Percentiles rank a stretch among this genome's conserved stretches.
Evolutionary conservation across 2,329 filamentous ascomycete species (phyloP).

Genomic region (Epichloe sibirici): DNA sequence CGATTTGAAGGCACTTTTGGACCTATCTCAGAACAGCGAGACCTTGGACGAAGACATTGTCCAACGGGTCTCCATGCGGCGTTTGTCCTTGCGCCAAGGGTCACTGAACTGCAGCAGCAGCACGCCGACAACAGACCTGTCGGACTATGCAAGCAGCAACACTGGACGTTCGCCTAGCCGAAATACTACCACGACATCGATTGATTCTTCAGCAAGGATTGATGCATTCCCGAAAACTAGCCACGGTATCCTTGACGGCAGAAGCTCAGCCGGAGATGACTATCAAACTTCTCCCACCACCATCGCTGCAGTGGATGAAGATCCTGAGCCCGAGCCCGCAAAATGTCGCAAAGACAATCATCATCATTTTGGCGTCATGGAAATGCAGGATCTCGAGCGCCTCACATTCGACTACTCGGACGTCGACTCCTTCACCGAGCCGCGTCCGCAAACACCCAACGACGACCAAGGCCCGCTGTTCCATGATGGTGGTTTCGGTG

Average conservation of each 20-base stretch:
- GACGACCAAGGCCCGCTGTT: slow-evolving; percentile 27
- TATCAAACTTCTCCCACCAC: neutral
- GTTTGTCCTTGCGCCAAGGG: slow-evolving; percentile 20
- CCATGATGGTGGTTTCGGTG: slow-evolving; percentile 22
- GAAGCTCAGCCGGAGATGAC: neutral
- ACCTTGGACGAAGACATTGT: slow-evolving; percentile 1
- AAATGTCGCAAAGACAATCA: neutral
- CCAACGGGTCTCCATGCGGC: slow-evolving; percentile 4
- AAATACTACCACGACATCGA: slow-evolving; percentile 32
- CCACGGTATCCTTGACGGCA: neutral
- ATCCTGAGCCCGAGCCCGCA: neutral
- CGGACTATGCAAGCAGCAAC: slow-evolving; percentile 27
- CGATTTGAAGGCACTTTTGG: slow-evolving; percentile 3
- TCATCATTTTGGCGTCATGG: neutral
- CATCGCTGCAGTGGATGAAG: slow-evolving; percentile 1
- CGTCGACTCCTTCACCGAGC: slow-evolving; percentile 20
- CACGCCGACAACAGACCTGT: slow-evolving; percentile 23
- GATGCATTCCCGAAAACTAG: slow-evolving; percentile 8
- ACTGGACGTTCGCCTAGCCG: slow-evolving; percentile 28
- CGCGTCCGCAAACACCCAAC: slow-evolving; percentile 8
- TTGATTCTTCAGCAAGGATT: slow-evolving; percentile 18
- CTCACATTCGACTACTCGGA: slow-evolving; percentile 14
- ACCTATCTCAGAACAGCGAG: slow-evolving; percentile 1
- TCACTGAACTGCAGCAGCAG: slow-evolving; percentile 27
- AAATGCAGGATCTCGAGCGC: slow-evolving; percentile 6